Percentiles rank a stretch among this genome's conserved stretches.
These are phyloP conservation scores for Wickerhamomyces mucosus DNA, from an alignment of 805 yeast genomes.

Conservation along the genomic window DNA sequence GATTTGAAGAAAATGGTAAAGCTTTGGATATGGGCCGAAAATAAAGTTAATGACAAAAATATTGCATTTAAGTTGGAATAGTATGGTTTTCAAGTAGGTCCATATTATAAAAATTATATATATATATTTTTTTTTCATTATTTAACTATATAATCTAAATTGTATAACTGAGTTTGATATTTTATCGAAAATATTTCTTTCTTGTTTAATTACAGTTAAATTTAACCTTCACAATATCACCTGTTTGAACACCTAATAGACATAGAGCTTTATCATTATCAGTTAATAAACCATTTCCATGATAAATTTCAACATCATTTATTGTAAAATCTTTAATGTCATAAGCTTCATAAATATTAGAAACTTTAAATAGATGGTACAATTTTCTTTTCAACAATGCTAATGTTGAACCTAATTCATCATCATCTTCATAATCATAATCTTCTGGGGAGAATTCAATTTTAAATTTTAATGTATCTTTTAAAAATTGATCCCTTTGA, in stretches of 20 bases:
- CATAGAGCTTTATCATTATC: conserved; percentile 40
- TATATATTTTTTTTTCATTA: too few relatives aligned
- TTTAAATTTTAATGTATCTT: conserved; percentile 44
- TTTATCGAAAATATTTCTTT: neutral
- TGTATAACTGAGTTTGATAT: too few relatives aligned
- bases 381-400: conserved; percentile 50
- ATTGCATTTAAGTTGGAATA: conserved; percentile 19
- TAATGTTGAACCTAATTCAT: conserved; percentile 63
- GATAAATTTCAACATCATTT: conserved; percentile 26
- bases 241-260: conserved; percentile 44
- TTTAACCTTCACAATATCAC: conserved; percentile 31
- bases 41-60: conserved; percentile 19
- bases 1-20: conserved; percentile 45
- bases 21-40: conserved; percentile 59
- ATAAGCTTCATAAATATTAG: conserved; percentile 22
- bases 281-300: conserved; percentile 21
- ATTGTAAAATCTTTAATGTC: conserved; percentile 12
- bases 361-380: conserved; percentile 43
- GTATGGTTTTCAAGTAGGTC: neutral
- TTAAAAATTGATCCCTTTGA: conserved; percentile 11
- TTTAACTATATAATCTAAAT: conserved; percentile 1
- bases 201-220: conserved; percentile 1
- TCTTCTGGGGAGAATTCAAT: conserved; percentile 80
- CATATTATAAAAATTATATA: too few relatives aligned
- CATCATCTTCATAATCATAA: conserved; percentile 40